Evolutionary conservation across 73 alveolate species (phyloP).

Genomic region (Paramecium tetraurelia): DNA sequence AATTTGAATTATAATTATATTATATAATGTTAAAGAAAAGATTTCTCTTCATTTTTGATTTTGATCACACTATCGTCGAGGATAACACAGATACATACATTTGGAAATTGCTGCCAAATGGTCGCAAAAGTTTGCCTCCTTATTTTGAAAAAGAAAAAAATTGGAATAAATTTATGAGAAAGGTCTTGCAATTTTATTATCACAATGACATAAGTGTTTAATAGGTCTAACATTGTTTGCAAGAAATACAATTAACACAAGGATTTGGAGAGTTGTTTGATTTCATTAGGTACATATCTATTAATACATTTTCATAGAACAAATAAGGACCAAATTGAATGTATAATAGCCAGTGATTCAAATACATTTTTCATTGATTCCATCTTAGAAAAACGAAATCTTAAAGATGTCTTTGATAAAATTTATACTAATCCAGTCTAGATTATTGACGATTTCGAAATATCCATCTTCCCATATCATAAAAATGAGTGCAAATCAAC

Average conservation of each 20-base stretch:
- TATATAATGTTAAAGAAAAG: conserved; percentile 25
- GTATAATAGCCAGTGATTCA: conserved; percentile 37
- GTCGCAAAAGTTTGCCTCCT: conserved; percentile 43
- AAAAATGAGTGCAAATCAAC: conserved; percentile 33
- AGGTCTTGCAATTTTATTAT: neutral
- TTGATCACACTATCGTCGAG: conserved; percentile 52
- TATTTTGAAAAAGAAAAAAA: conserved; percentile 27
- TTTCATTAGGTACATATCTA: neutral
- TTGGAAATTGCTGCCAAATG: conserved; percentile 49
- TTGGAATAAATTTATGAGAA: conserved; percentile 55
- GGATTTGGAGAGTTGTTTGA: neutral
- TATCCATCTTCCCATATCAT: conserved; percentile 22
- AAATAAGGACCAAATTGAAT: conserved; percentile 4
- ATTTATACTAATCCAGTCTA: conserved; percentile 49
- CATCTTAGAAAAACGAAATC: conserved; percentile 18
- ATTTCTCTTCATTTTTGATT: conserved; percentile 42
- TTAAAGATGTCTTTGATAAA: conserved; percentile 15
- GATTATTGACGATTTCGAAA: neutral
- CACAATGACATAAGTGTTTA: neutral
- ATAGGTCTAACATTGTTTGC: neutral
- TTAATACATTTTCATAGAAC: neutral
- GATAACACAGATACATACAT: conserved; percentile 57
- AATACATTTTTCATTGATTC: conserved; percentile 54
- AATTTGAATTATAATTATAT: neutral
- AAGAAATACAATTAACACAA: conserved; percentile 13